Base-by-base conservation (phyloP, 2,329 filamentous ascomycete species). In the Biscogniauxia sp. region DNA sequence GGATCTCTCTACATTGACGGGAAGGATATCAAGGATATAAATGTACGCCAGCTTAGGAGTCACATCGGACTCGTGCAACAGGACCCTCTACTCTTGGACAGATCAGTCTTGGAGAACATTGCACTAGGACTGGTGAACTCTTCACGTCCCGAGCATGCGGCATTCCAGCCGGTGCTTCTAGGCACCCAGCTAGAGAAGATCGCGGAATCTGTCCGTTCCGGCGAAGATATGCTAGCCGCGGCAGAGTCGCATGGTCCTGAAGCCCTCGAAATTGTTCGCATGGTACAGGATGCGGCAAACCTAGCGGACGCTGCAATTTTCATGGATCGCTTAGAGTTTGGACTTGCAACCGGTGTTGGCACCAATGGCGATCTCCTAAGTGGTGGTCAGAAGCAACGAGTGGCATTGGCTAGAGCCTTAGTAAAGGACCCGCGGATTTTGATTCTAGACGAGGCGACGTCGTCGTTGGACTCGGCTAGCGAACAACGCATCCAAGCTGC, bases 261-360 rank as follows among this genome's bases (percentile, higher is more conserved):
- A 9, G 74, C 82, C 26, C 70, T 76, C 5, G 80, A 86, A 58
- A 81, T 88, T n/a, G 74, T 86, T 28, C 71, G 68, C 25, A 72
- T 83, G 25, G 79, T 84, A 1, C 74, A 78, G 57, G 69, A 68
- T 17, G 83, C 87, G 20, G 81, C 85, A 2, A 75, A 73, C 13
- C 76, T 88, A 26, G 87, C 88, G 0, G 86, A 89, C 69, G 84
- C 83, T 0, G 75, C 75, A 52, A 68, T 69, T 45, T 84, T 82
- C 68, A 81, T 82, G 52, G 74, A 74, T 49, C 75, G 75, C 2
- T 74, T 81, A 1, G 80, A 85, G 58, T 72, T 81, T 66, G 77
- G 80, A 45, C 72, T 80, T 51, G 75, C 75, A 32, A 79, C 78
- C 7, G 69, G 75, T 3, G 77, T 81, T 4, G 76, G 78, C 9